Conservation (phyloP, 2,329 filamentous ascomycete species). For the Cytospora chrysosperma region DNA sequence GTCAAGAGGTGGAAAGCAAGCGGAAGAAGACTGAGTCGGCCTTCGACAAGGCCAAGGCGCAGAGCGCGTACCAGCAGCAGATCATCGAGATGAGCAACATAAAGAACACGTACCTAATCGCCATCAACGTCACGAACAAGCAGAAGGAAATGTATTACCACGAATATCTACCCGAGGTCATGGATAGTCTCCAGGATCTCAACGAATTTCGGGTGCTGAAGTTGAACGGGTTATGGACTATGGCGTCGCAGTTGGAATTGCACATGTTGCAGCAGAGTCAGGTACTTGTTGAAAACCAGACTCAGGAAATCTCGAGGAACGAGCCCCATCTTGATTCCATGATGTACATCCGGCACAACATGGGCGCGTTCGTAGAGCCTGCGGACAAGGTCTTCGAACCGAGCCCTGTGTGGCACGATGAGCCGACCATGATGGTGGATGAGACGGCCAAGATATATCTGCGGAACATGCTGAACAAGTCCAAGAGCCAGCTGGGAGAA, state of each 20-base stretch:
- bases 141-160: conserved; percentile 97
- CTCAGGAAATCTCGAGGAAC: conserved; percentile 82
- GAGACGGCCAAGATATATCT: conserved; percentile 86
- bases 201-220: conserved; percentile 84
- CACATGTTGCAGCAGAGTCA: conserved; percentile 73
- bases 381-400: conserved; percentile 84
- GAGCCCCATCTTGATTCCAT: conserved; percentile 87
- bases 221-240: conserved; percentile 81
- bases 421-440: conserved; percentile 81
- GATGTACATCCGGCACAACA: conserved; percentile 97
- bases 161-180: conserved; percentile 89
- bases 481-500: conserved; percentile 79
- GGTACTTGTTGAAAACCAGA: conserved; percentile 68
- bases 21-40: conserved; percentile 93
- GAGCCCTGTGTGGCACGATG: conserved; percentile 95
- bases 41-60: conserved; percentile 92
- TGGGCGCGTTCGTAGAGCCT: conserved; percentile 78
- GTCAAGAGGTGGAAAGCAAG: conserved; percentile 90
- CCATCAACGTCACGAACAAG: conserved; percentile 95
- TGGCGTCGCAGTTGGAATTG: conserved; percentile 78
- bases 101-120: conserved; percentile 97
- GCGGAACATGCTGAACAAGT: conserved; percentile 88
- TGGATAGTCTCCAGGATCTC: conserved; percentile 91
- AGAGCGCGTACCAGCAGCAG: conserved; percentile 89
- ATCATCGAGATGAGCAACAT: conserved; percentile 93